Base-by-base conservation (phyloP, 257 asterid species). In the Haberlea rhodopensis region DNA sequence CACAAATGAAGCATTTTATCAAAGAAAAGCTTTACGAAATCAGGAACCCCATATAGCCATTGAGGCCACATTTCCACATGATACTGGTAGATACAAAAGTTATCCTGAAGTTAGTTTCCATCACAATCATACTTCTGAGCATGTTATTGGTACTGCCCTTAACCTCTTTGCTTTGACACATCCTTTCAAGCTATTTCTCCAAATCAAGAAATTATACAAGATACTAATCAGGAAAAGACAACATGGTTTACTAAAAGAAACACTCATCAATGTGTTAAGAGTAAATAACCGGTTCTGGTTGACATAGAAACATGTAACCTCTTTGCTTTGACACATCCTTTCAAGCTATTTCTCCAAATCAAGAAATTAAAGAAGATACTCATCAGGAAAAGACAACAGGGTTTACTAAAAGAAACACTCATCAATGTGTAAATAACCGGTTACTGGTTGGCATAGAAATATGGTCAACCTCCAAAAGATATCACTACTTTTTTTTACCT, bases 401-500 rank as follows among this genome's bases (percentile, higher is more conserved):
- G 23, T 52, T 53, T 24, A 3, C 31, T 46, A 18, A n/a, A 22
- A 37, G 40, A 60, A 48, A 60, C 53, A 26, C 16, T 8, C 32
- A 29, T 16, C 45, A 6, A 60, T 23, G 15, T 11, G 16, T 16
- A 61, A 68, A 75, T 10, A 64, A 28, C 28, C 32, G 53, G 52
- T 29, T 63, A 28, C 28, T 26, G 53, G 52, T 29, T 63, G 57
- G 40, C 48, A 23, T 24, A 49, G 61, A 71, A 67, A 49, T 64
- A 74, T 63, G 6, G 37, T 11, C 62, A 60, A 69, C 25, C 21
- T 66, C 25, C 40, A 29, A 66, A 68, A 63, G 5, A 34, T 34
- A 9, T 34, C 45, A 34, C 31, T 28, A 59, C 61, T 24, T 66
- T 45, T 60, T 46, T 70, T 66, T 85, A 92, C 99, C 99, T 86